Evolutionary conservation across 2,329 filamentous ascomycete genomes (phyloP).

Genomic region (Calonectria montana): DNA sequence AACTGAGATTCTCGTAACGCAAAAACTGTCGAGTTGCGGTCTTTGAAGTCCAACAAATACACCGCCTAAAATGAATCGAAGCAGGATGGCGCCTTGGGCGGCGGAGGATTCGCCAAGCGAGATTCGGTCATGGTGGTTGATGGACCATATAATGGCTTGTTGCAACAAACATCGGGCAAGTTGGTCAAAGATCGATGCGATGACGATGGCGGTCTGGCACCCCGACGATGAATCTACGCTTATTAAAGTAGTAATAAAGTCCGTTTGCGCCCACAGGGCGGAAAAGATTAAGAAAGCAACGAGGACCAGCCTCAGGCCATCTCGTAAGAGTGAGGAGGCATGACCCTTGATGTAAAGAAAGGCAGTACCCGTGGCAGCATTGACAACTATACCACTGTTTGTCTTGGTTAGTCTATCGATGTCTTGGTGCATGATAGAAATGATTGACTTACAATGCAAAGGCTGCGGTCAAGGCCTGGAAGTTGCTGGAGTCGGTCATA

Average conservation of each 20-base stretch:
- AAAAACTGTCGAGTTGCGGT: slow-evolving; percentile 63
- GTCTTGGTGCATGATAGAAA: neutral
- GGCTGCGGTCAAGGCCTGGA: slow-evolving; percentile 63
- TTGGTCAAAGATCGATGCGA: slow-evolving; percentile 68
- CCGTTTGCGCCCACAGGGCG: slow-evolving; percentile 64
- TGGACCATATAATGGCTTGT: slow-evolving; percentile 65
- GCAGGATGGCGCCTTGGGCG: slow-evolving; percentile 59
- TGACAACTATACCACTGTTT: slow-evolving; percentile 62
- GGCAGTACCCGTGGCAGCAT: slow-evolving; percentile 60
- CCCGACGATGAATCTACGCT: slow-evolving; percentile 53
- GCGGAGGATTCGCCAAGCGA: slow-evolving; percentile 51
- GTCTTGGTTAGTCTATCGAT: slow-evolving; percentile 41
- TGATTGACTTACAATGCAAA: slow-evolving; percentile 62
- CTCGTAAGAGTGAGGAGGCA: slow-evolving; percentile 62
- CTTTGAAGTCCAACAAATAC: slow-evolving; percentile 67
- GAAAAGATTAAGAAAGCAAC: slow-evolving; percentile 63
- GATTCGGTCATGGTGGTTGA: slow-evolving; percentile 53
- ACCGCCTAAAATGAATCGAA: slow-evolving; percentile 63
- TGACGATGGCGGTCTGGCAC: slow-evolving; percentile 64
- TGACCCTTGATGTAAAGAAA: slow-evolving; percentile 60
- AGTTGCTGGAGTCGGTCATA: slow-evolving; percentile 59
- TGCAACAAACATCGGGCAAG: slow-evolving; percentile 64
- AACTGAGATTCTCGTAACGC: slow-evolving; percentile 59
- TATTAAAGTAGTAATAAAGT: slow-evolving; percentile 63
- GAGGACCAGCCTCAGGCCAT: slow-evolving; percentile 74